Evolutionary conservation across 345 rosid species (phyloP).

Genomic region (Eucalyptus sp.): DNA sequence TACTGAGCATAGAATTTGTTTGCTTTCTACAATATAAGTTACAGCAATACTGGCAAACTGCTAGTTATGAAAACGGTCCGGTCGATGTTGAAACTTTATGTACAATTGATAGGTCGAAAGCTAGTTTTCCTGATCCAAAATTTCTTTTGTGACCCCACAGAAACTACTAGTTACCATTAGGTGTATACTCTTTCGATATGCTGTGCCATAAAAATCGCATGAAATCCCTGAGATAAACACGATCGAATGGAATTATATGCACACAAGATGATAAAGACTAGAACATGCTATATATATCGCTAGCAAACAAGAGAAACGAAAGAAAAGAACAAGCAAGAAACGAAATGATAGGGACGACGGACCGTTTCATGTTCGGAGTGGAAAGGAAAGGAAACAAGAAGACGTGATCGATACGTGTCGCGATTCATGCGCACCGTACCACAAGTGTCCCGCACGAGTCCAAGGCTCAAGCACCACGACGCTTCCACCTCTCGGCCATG

Average conservation of each 20-base stretch:
- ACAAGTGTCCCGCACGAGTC: constrained; percentile 1
- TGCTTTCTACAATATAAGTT: background rate
- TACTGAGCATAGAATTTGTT: background rate
- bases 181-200: background rate
- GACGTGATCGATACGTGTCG: background rate
- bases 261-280: background rate
- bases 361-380: background rate
- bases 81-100: background rate
- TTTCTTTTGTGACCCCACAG: background rate
- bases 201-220: background rate
- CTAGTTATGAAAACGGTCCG: background rate
- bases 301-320: background rate
- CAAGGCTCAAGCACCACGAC: background rate
- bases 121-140: background rate
- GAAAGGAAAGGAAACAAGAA: background rate
- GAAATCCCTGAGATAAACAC: background rate
- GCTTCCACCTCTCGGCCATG: background rate
- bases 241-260: background rate
- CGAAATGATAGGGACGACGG: background rate
- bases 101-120: background rate
- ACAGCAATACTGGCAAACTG: background rate
- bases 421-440: background rate
- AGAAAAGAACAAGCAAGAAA: background rate
- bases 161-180: background rate
- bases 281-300: background rate